Conservation (phyloP, 345 rosid species). For the Hibiscus mutabilis region DNA sequence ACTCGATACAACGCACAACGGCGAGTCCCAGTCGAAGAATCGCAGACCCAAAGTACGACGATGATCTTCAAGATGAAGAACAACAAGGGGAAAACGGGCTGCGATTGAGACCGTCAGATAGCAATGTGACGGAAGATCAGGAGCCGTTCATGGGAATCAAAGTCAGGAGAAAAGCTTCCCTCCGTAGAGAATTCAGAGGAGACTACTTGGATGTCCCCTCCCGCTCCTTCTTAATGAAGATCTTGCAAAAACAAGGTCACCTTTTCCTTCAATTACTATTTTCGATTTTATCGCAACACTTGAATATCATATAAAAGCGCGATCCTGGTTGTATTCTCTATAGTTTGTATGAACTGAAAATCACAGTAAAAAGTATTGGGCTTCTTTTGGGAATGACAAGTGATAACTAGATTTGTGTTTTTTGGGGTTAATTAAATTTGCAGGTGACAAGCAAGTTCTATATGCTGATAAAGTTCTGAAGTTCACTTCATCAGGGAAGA, state of each 20-base stretch:
- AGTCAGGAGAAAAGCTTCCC: slow-evolving; percentile 78
- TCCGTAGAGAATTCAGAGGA: slow-evolving; percentile 65
- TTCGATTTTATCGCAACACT: background rate
- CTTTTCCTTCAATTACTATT: background rate
- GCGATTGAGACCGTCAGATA: slow-evolving; percentile 30
- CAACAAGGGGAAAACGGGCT: slow-evolving; percentile 26
- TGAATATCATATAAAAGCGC: too few species aligned
- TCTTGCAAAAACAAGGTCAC: slow-evolving; percentile 82
- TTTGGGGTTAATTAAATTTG: background rate
- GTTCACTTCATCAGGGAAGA: slow-evolving; percentile 85
- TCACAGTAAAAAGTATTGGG: background rate
- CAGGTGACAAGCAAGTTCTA: slow-evolving; percentile 71
- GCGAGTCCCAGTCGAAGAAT: slow-evolving; percentile 51
- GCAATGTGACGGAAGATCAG: slow-evolving; percentile 56
- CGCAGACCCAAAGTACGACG: slow-evolving; percentile 33
- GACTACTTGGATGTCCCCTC: slow-evolving; percentile 82
- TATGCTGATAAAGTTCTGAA: slow-evolving; percentile 91
- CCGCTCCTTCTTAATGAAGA: slow-evolving; percentile 56
- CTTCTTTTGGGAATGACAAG: background rate
- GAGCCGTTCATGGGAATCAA: slow-evolving; percentile 85
- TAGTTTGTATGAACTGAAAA: too few species aligned
- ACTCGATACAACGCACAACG: slow-evolving; percentile 26
- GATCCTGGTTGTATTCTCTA: too few species aligned
- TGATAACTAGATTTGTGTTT: too few species aligned
- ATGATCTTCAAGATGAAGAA: slow-evolving; percentile 11